phyloP scores from a whole-genome alignment of 1,139 yeast species.

The Nakaseomyces glabratus region DNA sequence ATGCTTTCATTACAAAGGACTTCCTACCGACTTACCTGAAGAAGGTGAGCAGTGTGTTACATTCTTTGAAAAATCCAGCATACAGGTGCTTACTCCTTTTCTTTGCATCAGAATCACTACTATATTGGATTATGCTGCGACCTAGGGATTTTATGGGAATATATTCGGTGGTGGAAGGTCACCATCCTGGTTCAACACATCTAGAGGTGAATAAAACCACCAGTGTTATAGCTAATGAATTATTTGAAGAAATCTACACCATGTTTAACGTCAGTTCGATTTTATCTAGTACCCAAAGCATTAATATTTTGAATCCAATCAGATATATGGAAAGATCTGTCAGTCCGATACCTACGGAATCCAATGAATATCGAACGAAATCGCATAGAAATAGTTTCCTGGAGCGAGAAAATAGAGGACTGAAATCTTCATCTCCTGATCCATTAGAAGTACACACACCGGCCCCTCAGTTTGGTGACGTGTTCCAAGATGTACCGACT shows the following conservation, averaged over 20 bases:
- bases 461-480: conserved; percentile 1
- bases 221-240: conserved; percentile 4
- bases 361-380: neutral
- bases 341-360: conserved; percentile 1
- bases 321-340: conserved; percentile 4
- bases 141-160: conserved; percentile 22
- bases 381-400: neutral
- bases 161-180: conserved; percentile 8
- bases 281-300: conserved; percentile 9
- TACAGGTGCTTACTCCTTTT: conserved; percentile 23
- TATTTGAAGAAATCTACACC: conserved; percentile 17
- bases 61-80: conserved; percentile 18
- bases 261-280: conserved; percentile 13
- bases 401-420: neutral
- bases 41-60: conserved; percentile 16
- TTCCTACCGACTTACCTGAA: conserved; percentile 21
- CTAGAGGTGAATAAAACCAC: conserved; percentile 7
- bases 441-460: neutral
- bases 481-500: conserved; percentile 1
- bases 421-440: conserved; percentile 1
- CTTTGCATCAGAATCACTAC: conserved; percentile 24
- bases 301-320: conserved; percentile 2
- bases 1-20: conserved; percentile 19
- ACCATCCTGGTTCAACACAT: conserved; percentile 6
- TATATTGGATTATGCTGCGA: conserved; percentile 29